Evolutionary conservation across 768 basidiomycete genomes (phyloP).

Genomic region (Phaffia australis): DNA sequence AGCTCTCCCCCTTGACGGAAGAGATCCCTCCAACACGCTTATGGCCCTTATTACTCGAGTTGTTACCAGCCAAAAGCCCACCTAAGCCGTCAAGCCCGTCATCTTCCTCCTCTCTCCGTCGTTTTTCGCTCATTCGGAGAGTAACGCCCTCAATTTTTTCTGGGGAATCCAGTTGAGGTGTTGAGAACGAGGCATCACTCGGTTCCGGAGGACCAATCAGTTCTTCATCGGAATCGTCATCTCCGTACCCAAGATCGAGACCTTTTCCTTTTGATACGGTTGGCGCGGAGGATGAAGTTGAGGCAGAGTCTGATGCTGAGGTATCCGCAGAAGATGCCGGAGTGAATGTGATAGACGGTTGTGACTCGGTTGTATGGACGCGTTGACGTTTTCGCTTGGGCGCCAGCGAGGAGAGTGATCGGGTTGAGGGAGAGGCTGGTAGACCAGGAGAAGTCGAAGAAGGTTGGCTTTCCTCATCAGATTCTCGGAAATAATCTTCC

Average conservation of each 20-base stretch:
- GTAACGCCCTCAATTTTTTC: slow-evolving; percentile 34
- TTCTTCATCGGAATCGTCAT: slow-evolving; percentile 31
- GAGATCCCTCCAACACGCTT: slow-evolving; percentile 1
- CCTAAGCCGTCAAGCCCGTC: slow-evolving; percentile 44
- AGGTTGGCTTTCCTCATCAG: slow-evolving; percentile 55
- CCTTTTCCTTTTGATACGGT: neutral
- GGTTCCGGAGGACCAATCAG: slow-evolving; percentile 32
- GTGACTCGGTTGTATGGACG: slow-evolving; percentile 25
- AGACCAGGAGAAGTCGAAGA: slow-evolving; percentile 23
- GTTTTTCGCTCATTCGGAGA: slow-evolving; percentile 56
- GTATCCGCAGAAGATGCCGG: neutral
- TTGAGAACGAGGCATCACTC: slow-evolving; percentile 34
- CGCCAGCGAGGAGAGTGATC: slow-evolving; percentile 12
- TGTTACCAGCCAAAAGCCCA: slow-evolving; percentile 8
- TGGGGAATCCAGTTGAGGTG: slow-evolving; percentile 38
- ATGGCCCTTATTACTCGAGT: slow-evolving; percentile 10
- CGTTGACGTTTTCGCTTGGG: slow-evolving; percentile 31
- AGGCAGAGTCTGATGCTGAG: neutral
- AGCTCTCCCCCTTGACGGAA: neutral
- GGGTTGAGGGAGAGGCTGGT: slow-evolving; percentile 5
- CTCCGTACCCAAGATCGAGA: slow-evolving; percentile 18
- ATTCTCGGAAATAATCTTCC: slow-evolving; percentile 85
- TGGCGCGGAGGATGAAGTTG: neutral
- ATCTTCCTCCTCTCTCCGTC: slow-evolving; percentile 56
- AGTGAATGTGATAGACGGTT: slow-evolving; percentile 28